phyloP scores from a whole-genome alignment of 345 rosid genomes.

The Luvunga scandens region DNA sequence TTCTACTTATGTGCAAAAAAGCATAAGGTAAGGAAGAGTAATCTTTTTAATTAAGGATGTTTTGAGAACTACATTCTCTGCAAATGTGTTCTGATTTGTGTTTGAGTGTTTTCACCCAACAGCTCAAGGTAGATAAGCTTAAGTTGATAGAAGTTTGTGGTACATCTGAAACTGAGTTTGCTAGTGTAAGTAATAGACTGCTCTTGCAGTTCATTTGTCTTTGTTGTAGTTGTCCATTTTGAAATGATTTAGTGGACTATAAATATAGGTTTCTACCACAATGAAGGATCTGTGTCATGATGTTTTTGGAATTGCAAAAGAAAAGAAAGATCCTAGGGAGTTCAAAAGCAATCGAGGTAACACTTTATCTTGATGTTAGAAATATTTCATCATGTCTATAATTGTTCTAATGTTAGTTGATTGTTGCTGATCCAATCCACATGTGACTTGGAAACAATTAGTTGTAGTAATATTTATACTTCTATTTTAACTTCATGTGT shows the following conservation, averaged over 20 bases:
- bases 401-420: background rate
- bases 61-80: background rate
- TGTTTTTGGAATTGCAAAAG: constrained; percentile 45
- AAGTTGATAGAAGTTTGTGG: constrained; percentile 92
- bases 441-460: background rate
- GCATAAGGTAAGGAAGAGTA: constrained; percentile 46
- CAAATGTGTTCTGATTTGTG: background rate
- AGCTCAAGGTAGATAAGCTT: constrained; percentile 84
- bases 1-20: constrained; percentile 83
- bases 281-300: constrained; percentile 73
- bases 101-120: constrained; percentile 19
- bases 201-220: background rate
- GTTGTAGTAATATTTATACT: background rate
- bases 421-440: background rate
- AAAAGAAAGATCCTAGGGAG: constrained; percentile 52
- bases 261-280: constrained; percentile 49
- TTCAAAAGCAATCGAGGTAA: constrained; percentile 56
- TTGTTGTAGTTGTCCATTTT: background rate
- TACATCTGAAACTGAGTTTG: constrained; percentile 80
- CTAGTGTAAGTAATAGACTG: constrained; percentile 49
- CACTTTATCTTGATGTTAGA: background rate
- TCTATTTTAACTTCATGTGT: background rate
- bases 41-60: background rate
- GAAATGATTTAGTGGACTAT: background rate
- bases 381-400: background rate